phyloP scores from a whole-genome alignment of 352 stramenopile genomes.

The Phytophthora cajani region DNA sequence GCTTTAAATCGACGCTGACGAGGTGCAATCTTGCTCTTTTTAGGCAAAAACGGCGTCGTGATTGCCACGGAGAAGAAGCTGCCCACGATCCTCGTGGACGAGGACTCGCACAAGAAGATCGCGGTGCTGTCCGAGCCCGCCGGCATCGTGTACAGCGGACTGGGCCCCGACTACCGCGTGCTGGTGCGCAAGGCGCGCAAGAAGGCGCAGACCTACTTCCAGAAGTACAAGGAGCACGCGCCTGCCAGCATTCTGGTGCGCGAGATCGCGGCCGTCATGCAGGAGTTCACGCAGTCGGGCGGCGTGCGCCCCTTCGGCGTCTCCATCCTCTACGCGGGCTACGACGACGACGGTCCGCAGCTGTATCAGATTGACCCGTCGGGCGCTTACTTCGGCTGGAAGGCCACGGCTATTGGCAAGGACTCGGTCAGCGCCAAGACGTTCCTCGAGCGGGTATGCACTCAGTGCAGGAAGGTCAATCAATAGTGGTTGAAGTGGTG shows the following conservation, averaged over 20 bases:
- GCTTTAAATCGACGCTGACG: constrained; percentile 2
- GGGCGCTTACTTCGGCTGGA: constrained; percentile 99
- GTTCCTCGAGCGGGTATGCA: constrained; percentile 98
- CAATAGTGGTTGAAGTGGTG: background rate
- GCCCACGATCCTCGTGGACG: constrained; percentile 95
- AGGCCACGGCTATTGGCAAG: constrained; percentile 99
- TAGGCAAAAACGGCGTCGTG: constrained; percentile 98
- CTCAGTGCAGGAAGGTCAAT: constrained; percentile 6
- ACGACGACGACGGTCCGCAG: constrained; percentile 97
- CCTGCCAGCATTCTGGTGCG: constrained; percentile 96
- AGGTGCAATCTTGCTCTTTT: background rate
- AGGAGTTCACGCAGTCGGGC: constrained; percentile 98
- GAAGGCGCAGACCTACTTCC: constrained; percentile 95
- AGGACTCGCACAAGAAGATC: constrained; percentile 97
- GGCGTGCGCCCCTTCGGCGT: constrained; percentile 99
- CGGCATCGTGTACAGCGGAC: constrained; percentile 97
- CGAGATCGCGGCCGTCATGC: constrained; percentile 97
- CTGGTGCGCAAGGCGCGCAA: constrained; percentile 97
- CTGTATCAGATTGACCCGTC: constrained; percentile 99
- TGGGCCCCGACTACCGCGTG: constrained; percentile 99
- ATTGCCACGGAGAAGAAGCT: constrained; percentile 99
- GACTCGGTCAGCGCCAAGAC: constrained; percentile 99
- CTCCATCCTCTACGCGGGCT: constrained; percentile 97
- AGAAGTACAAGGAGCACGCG: constrained; percentile 96
- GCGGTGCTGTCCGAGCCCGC: constrained; percentile 91